Evolutionary conservation across 2,329 filamentous ascomycete species (phyloP).

Genomic region (Fusarium ambrosium): DNA sequence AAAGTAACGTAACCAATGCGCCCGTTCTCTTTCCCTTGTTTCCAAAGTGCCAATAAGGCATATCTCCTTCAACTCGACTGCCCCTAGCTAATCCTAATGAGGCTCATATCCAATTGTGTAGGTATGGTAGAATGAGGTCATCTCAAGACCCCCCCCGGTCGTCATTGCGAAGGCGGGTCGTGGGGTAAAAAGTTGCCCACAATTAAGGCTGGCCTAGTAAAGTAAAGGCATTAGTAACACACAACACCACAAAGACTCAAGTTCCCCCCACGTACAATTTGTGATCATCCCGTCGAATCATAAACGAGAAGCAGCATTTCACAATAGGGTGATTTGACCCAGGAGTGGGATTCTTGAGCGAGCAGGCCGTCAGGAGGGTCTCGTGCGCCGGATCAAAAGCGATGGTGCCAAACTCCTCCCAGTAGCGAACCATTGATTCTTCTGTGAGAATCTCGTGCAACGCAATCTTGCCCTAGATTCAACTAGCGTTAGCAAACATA

Average conservation of each 20-base stretch:
- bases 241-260: not conserved
- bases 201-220: constrained; percentile 85
- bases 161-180: constrained; percentile 63
- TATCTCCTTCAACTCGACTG: constrained; percentile 1
- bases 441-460: constrained; percentile 97
- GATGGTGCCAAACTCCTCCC: constrained; percentile 99
- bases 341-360: constrained; percentile 84
- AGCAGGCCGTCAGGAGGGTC: constrained; percentile 93
- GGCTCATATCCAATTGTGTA: not conserved
- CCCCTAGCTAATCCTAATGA: not conserved
- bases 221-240: constrained; percentile 49
- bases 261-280: constrained; percentile 80
- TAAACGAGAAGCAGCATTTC: constrained; percentile 97
- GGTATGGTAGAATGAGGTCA: not conserved
- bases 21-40: constrained; percentile 31
- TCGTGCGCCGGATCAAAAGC: constrained; percentile 96
- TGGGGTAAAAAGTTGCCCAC: constrained; percentile 97
- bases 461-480: constrained; percentile 84
- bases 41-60: constrained; percentile 12
- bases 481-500: constrained; percentile 34
- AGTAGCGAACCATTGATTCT: constrained; percentile 94
- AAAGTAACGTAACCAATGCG: constrained; percentile 20
- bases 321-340: constrained; percentile 79
- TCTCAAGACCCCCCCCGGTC: constrained; percentile 4
- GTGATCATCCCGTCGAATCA: constrained; percentile 92